These are phyloP conservation scores for Microthyrium microscopicum DNA, from an alignment of 2,329 filamentous ascomycete species.

Conservation along the genomic window DNA sequence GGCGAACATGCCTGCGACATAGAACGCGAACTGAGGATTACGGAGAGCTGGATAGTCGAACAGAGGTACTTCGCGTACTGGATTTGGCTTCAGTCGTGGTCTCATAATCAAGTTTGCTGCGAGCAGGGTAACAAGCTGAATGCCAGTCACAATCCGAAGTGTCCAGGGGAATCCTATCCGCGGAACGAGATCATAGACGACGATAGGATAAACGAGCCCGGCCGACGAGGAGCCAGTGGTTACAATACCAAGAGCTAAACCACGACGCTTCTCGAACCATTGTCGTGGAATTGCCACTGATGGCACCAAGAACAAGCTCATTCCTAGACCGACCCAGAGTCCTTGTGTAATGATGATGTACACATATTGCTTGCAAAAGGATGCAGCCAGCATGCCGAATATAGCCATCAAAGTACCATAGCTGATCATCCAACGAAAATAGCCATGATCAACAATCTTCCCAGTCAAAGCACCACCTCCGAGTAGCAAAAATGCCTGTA, in stretches of 20 bases:
- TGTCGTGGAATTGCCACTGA: conserved; percentile 29
- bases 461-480: conserved; percentile 28
- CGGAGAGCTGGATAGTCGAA: neutral
- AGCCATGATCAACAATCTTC: conserved; percentile 27
- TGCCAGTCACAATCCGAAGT: conserved; percentile 1
- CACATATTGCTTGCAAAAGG: conserved; percentile 29
- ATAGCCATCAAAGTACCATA: neutral
- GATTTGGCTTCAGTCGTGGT: neutral
- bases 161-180: conserved; percentile 4
- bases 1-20: conserved; percentile 4
- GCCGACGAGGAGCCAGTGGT: conserved; percentile 26
- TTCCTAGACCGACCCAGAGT: conserved; percentile 30
- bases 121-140: too few relatives aligned
- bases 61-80: neutral
- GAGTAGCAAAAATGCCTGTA: conserved; percentile 31
- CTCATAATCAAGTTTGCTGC: too few relatives aligned
- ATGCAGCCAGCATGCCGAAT: conserved; percentile 28
- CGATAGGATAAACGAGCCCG: conserved; percentile 35
- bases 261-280: conserved; percentile 29
- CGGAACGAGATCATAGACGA: conserved; percentile 38
- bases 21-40: conserved; percentile 2
- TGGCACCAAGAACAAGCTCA: conserved; percentile 27
- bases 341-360: conserved; percentile 33
- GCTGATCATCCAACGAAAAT: conserved; percentile 14
- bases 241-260: conserved; percentile 27